Conservation (phyloP, 1,284 basidiomycete genomes). For the Bjerkandera adusta region DNA sequence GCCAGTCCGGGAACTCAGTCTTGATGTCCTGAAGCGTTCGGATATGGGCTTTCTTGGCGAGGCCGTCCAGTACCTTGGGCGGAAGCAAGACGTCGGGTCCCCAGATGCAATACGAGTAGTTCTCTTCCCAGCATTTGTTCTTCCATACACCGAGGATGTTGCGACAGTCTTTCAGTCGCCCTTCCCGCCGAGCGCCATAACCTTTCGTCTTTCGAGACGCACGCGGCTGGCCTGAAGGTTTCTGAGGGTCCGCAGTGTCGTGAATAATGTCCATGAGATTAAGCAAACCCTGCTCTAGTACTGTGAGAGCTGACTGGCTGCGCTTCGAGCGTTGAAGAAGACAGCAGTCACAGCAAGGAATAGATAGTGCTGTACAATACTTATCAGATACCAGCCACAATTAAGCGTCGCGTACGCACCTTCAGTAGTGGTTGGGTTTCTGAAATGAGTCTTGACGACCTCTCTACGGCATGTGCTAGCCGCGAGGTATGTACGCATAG, state of each 20-base stretch:
- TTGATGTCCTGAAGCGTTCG: slow-evolving; percentile 6
- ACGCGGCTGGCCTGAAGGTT: not conserved
- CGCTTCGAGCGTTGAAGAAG: not conserved
- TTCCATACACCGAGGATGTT: not conserved
- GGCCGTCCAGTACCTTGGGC: not conserved
- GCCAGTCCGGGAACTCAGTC: not conserved
- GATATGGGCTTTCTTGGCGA: slow-evolving; percentile 5
- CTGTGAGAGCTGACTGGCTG: too few species aligned
- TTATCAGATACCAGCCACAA: not conserved
- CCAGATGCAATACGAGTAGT: not conserved
- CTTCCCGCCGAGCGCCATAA: not conserved
- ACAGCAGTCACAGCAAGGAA: slow-evolving; percentile 13
- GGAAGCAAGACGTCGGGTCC: not conserved
- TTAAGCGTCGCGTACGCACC: not conserved
- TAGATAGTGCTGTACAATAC: not conserved
- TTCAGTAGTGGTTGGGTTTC: slow-evolving; percentile 12
- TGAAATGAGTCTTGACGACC: slow-evolving; percentile 16
- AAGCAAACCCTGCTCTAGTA: not conserved
- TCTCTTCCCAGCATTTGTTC: not conserved
- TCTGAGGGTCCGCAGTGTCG: not conserved
- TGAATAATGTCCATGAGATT: not conserved
- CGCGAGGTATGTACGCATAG: slow-evolving; percentile 13
- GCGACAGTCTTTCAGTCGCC: not conserved
- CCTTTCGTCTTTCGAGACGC: not conserved
- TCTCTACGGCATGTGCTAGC: slow-evolving; percentile 14